Base-by-base conservation (phyloP, 495 filamentous ascomycete species). In the Aspergillus bertholletiae region DNA sequence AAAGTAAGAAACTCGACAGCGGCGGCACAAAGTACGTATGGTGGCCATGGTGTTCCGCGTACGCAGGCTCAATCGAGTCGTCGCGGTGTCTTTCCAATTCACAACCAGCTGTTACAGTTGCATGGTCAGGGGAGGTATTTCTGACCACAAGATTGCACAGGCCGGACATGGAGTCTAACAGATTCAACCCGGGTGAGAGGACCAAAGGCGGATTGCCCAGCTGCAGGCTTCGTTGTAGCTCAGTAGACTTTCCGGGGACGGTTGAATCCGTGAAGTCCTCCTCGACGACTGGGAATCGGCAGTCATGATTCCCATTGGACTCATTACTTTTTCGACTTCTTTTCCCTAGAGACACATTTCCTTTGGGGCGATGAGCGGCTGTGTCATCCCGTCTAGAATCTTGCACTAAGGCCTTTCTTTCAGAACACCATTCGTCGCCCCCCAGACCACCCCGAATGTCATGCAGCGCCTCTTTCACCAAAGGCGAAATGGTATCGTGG, bases 11-110 rank as follows among this genome's bases (percentile, higher is more conserved):
- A 5, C 58, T 73, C 8, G 85, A 77, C 8, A 56, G 39, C 1
- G 83, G 76, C 12, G 85, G 85, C 6, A 87, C 61, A 7, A 48
- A 61, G 60, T 79, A 84, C 40, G 48, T 50, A 21, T 49, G 54
- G 32, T 28, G 22, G n/a, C n/a, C n/a, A 26, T 49, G 35, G 35
- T 46, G 13, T 12, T 65, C 57, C 32, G 67, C 61, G 7, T 37
- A 22, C 7, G 55, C 49, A 43, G 35, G 22, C 23, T 37, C 17
- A 7, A 7, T 32, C 21, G 18, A 7, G 6, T 59, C 11, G 18
- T 40, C 20, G 12, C 34, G n/a, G n/a, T n/a, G 37, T 37, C 0
- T 35, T 18, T 40, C 34, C 30, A 22, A 60, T 24, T 56, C 51
- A 22, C 57, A 47, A n/a, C 37, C 48, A 32, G 65, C 41, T 7